Evolutionary conservation across 2,329 filamentous ascomycete genomes (phyloP).

Genomic region (Trichoderma pleuroti): DNA sequence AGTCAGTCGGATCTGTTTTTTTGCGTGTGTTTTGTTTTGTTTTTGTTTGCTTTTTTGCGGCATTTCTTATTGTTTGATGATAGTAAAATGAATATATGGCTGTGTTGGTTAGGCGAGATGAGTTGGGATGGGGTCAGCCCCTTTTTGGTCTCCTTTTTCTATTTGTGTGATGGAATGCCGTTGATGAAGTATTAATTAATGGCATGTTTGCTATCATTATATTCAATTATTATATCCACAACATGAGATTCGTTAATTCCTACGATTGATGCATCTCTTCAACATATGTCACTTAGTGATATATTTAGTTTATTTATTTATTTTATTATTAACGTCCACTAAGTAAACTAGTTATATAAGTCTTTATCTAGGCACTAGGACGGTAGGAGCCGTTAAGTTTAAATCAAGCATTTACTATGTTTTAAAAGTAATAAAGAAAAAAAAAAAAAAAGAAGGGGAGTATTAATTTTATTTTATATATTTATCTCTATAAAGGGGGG

Average conservation of each 20-base stretch:
- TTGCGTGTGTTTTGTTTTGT: background rate
- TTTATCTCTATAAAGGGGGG: too few species aligned
- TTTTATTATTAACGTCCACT: too few species aligned
- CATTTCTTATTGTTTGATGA: background rate
- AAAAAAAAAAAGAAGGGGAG: too few species aligned
- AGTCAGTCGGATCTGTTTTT: background rate
- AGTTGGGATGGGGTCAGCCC: background rate
- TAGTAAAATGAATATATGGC: conserved; percentile 11
- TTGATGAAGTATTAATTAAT: background rate
- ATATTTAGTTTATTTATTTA: too few species aligned
- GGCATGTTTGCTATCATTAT: background rate
- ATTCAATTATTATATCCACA: background rate
- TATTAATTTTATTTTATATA: too few species aligned
- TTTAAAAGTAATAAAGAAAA: too few species aligned
- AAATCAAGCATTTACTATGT: too few species aligned
- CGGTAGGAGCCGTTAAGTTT: too few species aligned
- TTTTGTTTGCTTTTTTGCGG: background rate
- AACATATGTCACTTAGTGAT: too few species aligned
- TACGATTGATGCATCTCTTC: too few species aligned
- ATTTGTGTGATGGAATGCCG: background rate
- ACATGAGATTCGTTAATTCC: background rate
- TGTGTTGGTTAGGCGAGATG: conserved; percentile 13
- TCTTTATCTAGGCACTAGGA: too few species aligned
- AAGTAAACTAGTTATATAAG: too few species aligned
- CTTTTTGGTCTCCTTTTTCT: background rate